These are phyloP conservation scores for Aspergillus nomiae DNA, from an alignment of 2,329 filamentous ascomycete species.

Conservation along the genomic window DNA sequence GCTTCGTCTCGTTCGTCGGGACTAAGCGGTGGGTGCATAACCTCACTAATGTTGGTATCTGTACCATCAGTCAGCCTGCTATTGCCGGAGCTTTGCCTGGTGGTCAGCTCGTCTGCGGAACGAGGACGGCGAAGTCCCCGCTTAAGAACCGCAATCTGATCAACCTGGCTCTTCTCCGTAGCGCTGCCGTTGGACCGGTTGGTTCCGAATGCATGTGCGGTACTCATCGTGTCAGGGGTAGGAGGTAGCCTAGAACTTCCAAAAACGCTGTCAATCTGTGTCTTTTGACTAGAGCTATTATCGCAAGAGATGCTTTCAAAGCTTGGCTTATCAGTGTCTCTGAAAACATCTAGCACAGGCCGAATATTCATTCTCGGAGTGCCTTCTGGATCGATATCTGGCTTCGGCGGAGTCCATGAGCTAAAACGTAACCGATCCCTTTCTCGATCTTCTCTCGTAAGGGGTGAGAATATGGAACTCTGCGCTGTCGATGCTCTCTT, in stretches of 20 bases:
- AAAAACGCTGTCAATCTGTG: slow-evolving; percentile 36
- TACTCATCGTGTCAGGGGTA: slow-evolving; percentile 48
- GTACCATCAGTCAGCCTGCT: slow-evolving; percentile 33
- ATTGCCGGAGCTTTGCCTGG: slow-evolving; percentile 32
- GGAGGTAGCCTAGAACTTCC: slow-evolving; percentile 39
- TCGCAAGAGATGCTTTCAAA: slow-evolving; percentile 29
- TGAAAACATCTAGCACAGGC: slow-evolving; percentile 24
- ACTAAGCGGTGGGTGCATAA: slow-evolving; percentile 26
- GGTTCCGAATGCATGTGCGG: slow-evolving; percentile 32
- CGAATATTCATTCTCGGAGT: slow-evolving; percentile 21
- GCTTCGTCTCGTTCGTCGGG: slow-evolving; percentile 24
- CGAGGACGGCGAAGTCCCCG: slow-evolving; percentile 31
- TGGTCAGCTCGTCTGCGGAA: slow-evolving; percentile 38
- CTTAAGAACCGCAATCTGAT: slow-evolving; percentile 24
- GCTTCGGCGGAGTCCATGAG: slow-evolving; percentile 34
- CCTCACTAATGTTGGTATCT: slow-evolving; percentile 36
- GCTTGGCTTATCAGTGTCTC: slow-evolving; percentile 19
- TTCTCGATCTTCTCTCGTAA: slow-evolving; percentile 19
- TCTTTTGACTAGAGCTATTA: slow-evolving; percentile 27
- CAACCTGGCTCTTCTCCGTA: slow-evolving; percentile 28
- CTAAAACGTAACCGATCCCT: slow-evolving; percentile 30
- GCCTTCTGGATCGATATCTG: slow-evolving; percentile 19
- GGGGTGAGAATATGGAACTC: slow-evolving; percentile 20
- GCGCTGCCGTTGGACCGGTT: slow-evolving; percentile 39
- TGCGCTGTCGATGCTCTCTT: slow-evolving; percentile 16